Base-by-base conservation (phyloP, 805 yeast genomes). In the Kodamaea hsintzibuensis region DNA sequence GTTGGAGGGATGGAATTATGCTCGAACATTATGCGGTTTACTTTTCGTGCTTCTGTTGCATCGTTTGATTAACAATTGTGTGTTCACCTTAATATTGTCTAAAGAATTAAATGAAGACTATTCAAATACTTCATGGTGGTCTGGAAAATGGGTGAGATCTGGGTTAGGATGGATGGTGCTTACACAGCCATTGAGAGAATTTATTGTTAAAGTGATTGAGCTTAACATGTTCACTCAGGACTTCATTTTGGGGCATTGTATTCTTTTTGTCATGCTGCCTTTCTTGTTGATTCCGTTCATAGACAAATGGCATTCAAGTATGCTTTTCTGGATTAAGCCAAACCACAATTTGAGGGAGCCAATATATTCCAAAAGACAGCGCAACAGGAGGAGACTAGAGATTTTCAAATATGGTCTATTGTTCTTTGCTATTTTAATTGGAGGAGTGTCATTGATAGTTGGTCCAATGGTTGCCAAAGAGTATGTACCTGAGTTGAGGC, bases 121-220 rank as follows among this genome's bases (percentile, higher is more conserved):
- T 43, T 60, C 77, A 1, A 79, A 81, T 54, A 55, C 70, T 39
- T 78, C 82, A 0, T 81, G 84, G 83, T 81, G 84, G 83, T 74
- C 82, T 1, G 84, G 84, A 0, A 72, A 69, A 48, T 81, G 84
- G 84, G 56, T 71, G 17, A 61, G 59, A 2, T 64, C 70, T 22
- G 77, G 73, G 2, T 56, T 75, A 10, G 81, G 81, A 3, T 65
- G 70, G 63, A 60, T 65, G 19, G 56, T 64, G 1, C 12, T 75
- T 1, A 74, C 81, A 0, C 83, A 80, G 59, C 81, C 81, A 1
- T 35, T 76, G 25, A 60, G 84, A 43, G 85, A 81, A 57, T 68
- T 73, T 42, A 46, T 74, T 9, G 81, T 80, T 5, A 81, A 81
- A 54, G 63, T 70, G 5, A 66, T 71, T 19, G 85, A 81, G 56